A percentile compares a stretch with the other conserved stretches of the same genome.
Evolutionary conservation across 2,329 filamentous ascomycete species (phyloP).

Genomic region (Hymenoscyphus linearis): DNA sequence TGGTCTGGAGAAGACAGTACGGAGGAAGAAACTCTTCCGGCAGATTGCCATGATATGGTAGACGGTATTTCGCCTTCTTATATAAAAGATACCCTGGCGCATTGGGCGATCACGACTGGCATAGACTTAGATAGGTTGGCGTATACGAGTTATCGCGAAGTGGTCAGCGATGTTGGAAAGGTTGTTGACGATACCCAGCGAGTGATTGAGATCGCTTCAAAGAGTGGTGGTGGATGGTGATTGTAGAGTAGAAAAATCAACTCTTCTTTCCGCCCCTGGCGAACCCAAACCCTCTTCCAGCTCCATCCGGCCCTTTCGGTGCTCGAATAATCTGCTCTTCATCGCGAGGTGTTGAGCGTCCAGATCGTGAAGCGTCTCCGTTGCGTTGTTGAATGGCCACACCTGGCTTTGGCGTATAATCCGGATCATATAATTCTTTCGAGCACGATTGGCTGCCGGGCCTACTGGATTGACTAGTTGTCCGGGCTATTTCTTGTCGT

Average conservation of each 20-base stretch:
- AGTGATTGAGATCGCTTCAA: constrained; percentile 83
- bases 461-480: constrained; percentile 32
- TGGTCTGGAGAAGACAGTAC: constrained; percentile 63
- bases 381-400: constrained; percentile 42
- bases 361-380: constrained; percentile 36
- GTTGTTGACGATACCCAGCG: constrained; percentile 65
- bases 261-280: constrained; percentile 53
- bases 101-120: constrained; percentile 71
- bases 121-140: constrained; percentile 67
- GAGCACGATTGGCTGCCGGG: constrained; percentile 32
- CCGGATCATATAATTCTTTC: constrained; percentile 73
- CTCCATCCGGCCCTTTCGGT: constrained; percentile 73
- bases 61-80: constrained; percentile 61
- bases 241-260: constrained; percentile 37
- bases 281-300: constrained; percentile 73
- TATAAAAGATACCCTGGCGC: constrained; percentile 62
- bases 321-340: constrained; percentile 65
- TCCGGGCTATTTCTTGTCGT: constrained; percentile 34
- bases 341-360: constrained; percentile 46
- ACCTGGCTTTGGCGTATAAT: constrained; percentile 60
- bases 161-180: constrained; percentile 93
- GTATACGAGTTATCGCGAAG: constrained; percentile 84
- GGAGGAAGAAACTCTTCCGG: constrained; percentile 26
- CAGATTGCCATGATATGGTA: constrained; percentile 40
- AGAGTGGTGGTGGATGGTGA: constrained; percentile 92